phyloP scores from a whole-genome alignment of 1,284 basidiomycete species.

The Ganoderma multipileum region DNA sequence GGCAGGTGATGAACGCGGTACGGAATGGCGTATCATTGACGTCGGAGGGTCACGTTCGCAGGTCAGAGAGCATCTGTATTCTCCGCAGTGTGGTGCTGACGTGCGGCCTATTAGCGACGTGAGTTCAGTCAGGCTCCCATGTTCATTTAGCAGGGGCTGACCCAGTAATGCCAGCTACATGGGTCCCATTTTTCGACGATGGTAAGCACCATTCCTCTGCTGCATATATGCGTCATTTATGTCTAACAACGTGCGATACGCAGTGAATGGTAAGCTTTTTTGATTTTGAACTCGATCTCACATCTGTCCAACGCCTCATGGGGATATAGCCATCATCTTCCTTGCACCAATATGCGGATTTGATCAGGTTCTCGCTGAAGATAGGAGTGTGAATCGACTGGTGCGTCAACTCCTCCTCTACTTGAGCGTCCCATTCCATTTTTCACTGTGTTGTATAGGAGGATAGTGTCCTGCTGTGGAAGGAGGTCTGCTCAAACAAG shows the following conservation, averaged over 20 bases:
- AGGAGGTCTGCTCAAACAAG: constrained; percentile 76
- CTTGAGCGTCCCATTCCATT: not conserved
- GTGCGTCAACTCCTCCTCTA: constrained; percentile 45
- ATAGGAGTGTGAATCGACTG: constrained; percentile 72
- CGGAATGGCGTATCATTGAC: constrained; percentile 82
- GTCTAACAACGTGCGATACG: constrained; percentile 6
- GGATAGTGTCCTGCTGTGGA: constrained; percentile 83
- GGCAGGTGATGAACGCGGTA: constrained; percentile 72
- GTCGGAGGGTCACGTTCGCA: constrained; percentile 80
- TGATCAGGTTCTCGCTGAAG: constrained; percentile 78
- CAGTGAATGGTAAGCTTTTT: constrained; percentile 33
- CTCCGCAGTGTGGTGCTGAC: constrained; percentile 14
- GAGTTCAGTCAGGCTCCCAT: constrained; percentile 29
- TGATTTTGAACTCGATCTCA: not conserved
- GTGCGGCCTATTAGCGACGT: constrained; percentile 39
- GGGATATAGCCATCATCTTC: constrained; percentile 69
- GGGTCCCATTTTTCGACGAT: constrained; percentile 81
- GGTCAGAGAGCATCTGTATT: constrained; percentile 48
- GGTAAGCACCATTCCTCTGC: constrained; percentile 45
- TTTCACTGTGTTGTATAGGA: constrained; percentile 52
- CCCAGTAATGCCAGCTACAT: constrained; percentile 53
- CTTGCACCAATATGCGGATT: constrained; percentile 82
- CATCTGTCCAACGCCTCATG: not conserved
- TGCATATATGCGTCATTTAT: constrained; percentile 12
- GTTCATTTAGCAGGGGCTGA: constrained; percentile 13